These are phyloP conservation scores for Leccinum obscurum DNA, from an alignment of 768 basidiomycete species.

Conservation along the genomic window DNA sequence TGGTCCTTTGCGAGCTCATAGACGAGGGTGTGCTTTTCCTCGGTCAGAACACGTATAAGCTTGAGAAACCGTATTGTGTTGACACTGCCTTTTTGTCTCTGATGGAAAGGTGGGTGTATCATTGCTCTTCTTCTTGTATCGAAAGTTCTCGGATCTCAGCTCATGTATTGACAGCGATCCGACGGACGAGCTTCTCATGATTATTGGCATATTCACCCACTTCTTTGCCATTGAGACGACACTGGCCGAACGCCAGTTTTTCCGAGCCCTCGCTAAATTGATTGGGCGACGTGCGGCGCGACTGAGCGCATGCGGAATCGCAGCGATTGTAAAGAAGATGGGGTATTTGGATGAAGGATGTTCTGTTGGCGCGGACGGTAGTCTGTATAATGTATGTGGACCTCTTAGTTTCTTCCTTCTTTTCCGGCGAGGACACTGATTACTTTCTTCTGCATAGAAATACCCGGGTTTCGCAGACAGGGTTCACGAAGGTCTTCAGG, in stretches of 20 bases:
- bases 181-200: conserved; percentile 95
- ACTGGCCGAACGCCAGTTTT: conserved; percentile 94
- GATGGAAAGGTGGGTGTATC: conserved; percentile 76
- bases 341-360: conserved; percentile 91
- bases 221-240: conserved; percentile 98
- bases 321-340: conserved; percentile 94
- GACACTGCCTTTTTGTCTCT: conserved; percentile 97
- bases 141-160: not conserved
- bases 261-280: conserved; percentile 88
- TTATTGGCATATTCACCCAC: conserved; percentile 95
- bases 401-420: not conserved
- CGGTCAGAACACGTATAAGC: conserved; percentile 98
- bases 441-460: conserved; percentile 58
- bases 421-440: conserved; percentile 1
- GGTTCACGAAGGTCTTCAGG: conserved; percentile 88
- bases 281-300: conserved; percentile 90
- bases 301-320: conserved; percentile 93
- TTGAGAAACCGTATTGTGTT: conserved; percentile 88
- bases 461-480: conserved; percentile 95
- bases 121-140: not conserved
- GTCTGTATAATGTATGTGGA: conserved; percentile 82
- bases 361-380: conserved; percentile 88
- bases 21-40: conserved; percentile 97
- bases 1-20: conserved; percentile 93
- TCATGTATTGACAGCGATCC: conserved; percentile 61